Conservation (phyloP, 257 asterid species). For the Nicotiana sylvestris region DNA sequence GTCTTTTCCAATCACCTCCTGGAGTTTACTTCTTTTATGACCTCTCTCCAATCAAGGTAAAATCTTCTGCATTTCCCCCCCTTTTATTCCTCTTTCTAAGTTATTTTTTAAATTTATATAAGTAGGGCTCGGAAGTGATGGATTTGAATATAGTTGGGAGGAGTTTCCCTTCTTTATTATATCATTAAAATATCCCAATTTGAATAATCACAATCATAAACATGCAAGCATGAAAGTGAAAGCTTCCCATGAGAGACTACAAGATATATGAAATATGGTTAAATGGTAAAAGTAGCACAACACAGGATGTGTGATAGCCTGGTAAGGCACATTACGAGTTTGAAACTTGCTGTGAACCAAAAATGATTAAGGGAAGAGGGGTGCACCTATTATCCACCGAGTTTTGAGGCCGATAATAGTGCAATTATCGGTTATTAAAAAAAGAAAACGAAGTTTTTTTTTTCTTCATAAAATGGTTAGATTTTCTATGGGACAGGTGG, state of each 20-base stretch:
- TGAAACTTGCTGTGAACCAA: neutral
- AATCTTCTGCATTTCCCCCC: conserved; percentile 12
- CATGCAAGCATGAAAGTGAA: neutral
- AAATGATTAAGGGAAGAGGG: neutral
- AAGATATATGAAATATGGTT: neutral
- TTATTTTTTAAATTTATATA: neutral
- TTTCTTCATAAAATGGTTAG: neutral
- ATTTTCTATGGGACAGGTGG: neutral
- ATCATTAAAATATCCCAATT: neutral
- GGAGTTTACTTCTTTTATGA: conserved; percentile 96
- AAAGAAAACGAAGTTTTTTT: neutral
- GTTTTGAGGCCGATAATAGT: neutral
- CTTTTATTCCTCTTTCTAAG: neutral
- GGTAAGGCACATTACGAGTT: neutral
- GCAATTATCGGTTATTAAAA: neutral
- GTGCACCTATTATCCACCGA: neutral
- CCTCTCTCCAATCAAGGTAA: conserved; percentile 93
- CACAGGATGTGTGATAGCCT: neutral
- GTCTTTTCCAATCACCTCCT: conserved; percentile 55
- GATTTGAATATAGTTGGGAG: neutral
- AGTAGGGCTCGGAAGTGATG: neutral
- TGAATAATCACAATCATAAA: conserved; percentile 1
- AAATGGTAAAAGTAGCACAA: neutral
- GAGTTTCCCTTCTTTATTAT: neutral
- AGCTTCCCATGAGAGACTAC: neutral